phyloP scores from a whole-genome alignment of 2,329 filamentous ascomycete genomes.

The Geosmithia morbida region DNA sequence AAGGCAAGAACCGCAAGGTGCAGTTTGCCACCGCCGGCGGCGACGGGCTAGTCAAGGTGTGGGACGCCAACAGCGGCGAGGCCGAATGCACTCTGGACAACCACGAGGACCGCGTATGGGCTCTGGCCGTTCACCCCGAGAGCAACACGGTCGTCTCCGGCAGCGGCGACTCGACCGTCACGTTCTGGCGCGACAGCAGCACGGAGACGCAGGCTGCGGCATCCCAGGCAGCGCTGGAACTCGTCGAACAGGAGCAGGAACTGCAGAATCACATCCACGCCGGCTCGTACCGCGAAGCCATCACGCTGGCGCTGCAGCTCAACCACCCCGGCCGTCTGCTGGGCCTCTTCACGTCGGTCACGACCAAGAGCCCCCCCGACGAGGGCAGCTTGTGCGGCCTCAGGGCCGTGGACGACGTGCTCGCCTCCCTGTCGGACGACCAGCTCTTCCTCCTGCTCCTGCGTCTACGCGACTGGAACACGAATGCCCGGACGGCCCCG shows the following conservation, averaged over 20 bases:
- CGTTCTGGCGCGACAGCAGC: slow-evolving; percentile 92
- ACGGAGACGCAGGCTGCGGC: slow-evolving; percentile 62
- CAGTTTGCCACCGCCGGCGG: slow-evolving; percentile 79
- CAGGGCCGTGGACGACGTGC: slow-evolving; percentile 65
- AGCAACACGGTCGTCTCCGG: slow-evolving; percentile 73
- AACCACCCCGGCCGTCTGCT: slow-evolving; percentile 88
- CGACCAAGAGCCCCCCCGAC: slow-evolving; percentile 47
- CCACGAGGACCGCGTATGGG: slow-evolving; percentile 93
- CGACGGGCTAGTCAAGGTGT: slow-evolving; percentile 92
- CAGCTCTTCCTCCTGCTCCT: slow-evolving; percentile 75
- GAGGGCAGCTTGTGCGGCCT: slow-evolving; percentile 48
- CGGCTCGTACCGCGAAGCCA: slow-evolving; percentile 83
- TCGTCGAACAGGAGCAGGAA: slow-evolving; percentile 88
- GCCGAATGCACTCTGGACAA: slow-evolving; percentile 85
- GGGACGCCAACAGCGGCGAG: slow-evolving; percentile 79
- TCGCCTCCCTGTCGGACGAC: slow-evolving; percentile 65
- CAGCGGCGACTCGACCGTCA: slow-evolving; percentile 81
- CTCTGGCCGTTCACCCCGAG: slow-evolving; percentile 56
- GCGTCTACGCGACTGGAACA: slow-evolving; percentile 90
- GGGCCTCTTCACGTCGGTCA: slow-evolving; percentile 67
- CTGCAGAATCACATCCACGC: slow-evolving; percentile 84
- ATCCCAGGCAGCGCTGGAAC: slow-evolving; percentile 57
- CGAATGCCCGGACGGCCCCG: slow-evolving; percentile 73
- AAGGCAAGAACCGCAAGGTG: slow-evolving; percentile 37
- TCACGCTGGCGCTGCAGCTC: slow-evolving; percentile 79